These are phyloP conservation scores for Cucumis hystrix DNA, from an alignment of 306 rosid genomes.

Conservation along the genomic window DNA sequence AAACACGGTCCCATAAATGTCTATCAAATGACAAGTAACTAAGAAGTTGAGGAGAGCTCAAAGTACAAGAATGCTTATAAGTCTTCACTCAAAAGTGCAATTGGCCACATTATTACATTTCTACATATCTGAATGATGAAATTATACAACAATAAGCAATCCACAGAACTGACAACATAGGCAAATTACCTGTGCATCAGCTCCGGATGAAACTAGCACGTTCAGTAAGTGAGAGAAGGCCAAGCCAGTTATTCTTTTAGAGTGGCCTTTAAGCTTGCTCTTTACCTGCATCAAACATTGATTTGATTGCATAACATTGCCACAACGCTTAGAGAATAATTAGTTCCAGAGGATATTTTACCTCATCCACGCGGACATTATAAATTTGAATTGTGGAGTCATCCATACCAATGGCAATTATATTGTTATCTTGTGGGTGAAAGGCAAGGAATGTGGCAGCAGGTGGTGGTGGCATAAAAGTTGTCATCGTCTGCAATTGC, in stretches of 20 bases:
- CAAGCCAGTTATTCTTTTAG: conserved; percentile 89
- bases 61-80: background rate
- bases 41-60: background rate
- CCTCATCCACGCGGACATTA: conserved; percentile 95
- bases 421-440: conserved; percentile 94
- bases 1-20: background rate
- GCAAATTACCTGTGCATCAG: conserved; percentile 77
- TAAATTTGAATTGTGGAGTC: conserved; percentile 94
- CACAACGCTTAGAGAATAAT: conserved; percentile 12
- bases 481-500: conserved; percentile 83
- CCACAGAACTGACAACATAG: background rate
- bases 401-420: conserved; percentile 96
- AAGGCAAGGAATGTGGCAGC: conserved; percentile 97
- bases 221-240: conserved; percentile 83
- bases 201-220: conserved; percentile 88
- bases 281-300: conserved; percentile 49
- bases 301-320: conserved; percentile 8
- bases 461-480: conserved; percentile 97
- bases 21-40: background rate
- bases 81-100: background rate
- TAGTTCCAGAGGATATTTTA: conserved; percentile 15
- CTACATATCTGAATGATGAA: background rate
- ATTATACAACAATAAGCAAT: background rate
- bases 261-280: conserved; percentile 95
- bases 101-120: background rate